phyloP scores from a whole-genome alignment of 177 flowering plant genomes.

The Vitis hybrid region DNA sequence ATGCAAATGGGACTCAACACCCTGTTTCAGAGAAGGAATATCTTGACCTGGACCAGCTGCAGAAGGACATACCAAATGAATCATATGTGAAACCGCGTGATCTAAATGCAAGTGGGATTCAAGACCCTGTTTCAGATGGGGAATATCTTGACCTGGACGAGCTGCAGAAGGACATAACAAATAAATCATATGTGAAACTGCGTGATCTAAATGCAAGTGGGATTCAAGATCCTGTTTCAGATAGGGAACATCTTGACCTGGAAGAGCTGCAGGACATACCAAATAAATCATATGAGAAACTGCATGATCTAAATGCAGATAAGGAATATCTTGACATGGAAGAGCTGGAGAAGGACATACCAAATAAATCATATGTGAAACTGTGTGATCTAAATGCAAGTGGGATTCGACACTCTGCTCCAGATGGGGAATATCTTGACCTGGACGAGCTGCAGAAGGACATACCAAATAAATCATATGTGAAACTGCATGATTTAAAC shows the following conservation, averaged over 20 bases:
- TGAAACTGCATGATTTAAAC: too few relatives aligned
- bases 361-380: constrained; percentile 26
- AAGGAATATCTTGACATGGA: constrained; percentile 26
- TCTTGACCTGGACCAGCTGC: constrained; percentile 20
- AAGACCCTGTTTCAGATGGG: constrained; percentile 21
- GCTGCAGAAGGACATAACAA: constrained; percentile 25
- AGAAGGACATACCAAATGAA: constrained; percentile 29
- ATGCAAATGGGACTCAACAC: constrained; percentile 13
- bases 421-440: too few relatives aligned
- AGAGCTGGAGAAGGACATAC: too few relatives aligned
- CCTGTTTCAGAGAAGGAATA: constrained; percentile 26
- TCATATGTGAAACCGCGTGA: too few relatives aligned
- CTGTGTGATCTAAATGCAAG: constrained; percentile 24
- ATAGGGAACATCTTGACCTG: constrained; percentile 27
- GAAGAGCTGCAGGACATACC: constrained; percentile 21
- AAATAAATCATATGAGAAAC: constrained; percentile 11
- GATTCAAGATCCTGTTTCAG: constrained; percentile 21
- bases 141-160: constrained; percentile 27
- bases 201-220: background rate
- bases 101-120: constrained; percentile 7
- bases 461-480: too few relatives aligned
- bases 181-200: constrained; percentile 7
- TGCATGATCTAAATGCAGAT: constrained; percentile 1
- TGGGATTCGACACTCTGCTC: constrained; percentile 11
- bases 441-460: constrained; percentile 1